Evolutionary conservation across 2,329 filamentous ascomycete genomes (phyloP).

Genomic region (Neopestalotiopsis rosae): DNA sequence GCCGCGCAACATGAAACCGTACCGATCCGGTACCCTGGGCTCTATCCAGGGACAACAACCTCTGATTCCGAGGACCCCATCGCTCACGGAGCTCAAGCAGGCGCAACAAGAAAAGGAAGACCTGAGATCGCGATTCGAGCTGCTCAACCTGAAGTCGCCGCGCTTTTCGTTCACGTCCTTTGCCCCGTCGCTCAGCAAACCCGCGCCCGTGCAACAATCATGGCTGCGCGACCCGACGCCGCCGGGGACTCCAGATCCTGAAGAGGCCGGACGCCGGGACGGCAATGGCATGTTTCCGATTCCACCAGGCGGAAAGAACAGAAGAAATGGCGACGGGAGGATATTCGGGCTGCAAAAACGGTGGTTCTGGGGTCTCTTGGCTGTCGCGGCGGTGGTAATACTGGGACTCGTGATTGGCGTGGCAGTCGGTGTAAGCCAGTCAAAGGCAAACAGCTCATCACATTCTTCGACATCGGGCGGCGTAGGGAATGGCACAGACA

Average conservation of each 20-base stretch:
- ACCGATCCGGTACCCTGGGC: slow-evolving; percentile 10
- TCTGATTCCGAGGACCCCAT: background rate
- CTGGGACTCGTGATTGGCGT: slow-evolving; percentile 36
- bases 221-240: slow-evolving; percentile 39
- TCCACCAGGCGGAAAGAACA: slow-evolving; percentile 20
- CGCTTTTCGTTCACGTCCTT: slow-evolving; percentile 16
- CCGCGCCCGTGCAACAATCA: slow-evolving; percentile 21
- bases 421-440: slow-evolving; percentile 46
- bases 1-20: slow-evolving; percentile 13
- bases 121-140: slow-evolving; percentile 15
- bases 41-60: background rate
- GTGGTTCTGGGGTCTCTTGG: slow-evolving; percentile 42
- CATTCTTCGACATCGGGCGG: slow-evolving; percentile 15
- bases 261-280: background rate
- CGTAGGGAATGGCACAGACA: slow-evolving; percentile 3
- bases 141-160: slow-evolving; percentile 15
- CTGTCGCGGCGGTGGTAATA: slow-evolving; percentile 35
- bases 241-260: slow-evolving; percentile 28
- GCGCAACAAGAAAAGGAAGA: slow-evolving; percentile 12
- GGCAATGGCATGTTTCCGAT: slow-evolving; percentile 16
- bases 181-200: background rate
- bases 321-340: slow-evolving; percentile 22
- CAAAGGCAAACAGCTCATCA: slow-evolving; percentile 17
- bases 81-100: background rate
- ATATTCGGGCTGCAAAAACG: slow-evolving; percentile 37